Evolutionary conservation across 805 yeast genomes (phyloP).

Genomic region (Tetrapisispora taiwanensis): DNA sequence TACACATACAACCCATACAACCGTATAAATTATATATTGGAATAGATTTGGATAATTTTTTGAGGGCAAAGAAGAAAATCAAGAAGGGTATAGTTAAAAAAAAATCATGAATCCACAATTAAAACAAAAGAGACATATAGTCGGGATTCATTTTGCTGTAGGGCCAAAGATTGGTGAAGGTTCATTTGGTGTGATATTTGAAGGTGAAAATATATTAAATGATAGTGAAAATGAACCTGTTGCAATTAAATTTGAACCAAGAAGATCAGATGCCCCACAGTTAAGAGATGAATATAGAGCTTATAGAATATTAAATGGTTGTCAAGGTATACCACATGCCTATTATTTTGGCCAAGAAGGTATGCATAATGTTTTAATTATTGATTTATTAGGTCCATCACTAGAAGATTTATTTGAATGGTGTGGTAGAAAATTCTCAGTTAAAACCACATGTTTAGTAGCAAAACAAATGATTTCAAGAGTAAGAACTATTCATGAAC

Average conservation of each 20-base stretch:
- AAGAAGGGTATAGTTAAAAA: too few species aligned
- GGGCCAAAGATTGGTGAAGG: slow-evolving; percentile 86
- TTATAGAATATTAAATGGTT: slow-evolving; percentile 57
- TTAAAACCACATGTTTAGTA: slow-evolving; percentile 62
- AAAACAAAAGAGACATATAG: slow-evolving; percentile 27
- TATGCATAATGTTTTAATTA: slow-evolving; percentile 63
- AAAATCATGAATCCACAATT: slow-evolving; percentile 1
- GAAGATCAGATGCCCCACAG: slow-evolving; percentile 77
- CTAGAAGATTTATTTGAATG: slow-evolving; percentile 77
- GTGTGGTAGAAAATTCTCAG: slow-evolving; percentile 70
- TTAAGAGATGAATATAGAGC: slow-evolving; percentile 73
- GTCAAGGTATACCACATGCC: slow-evolving; percentile 71
- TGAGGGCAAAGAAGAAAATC: too few species aligned
- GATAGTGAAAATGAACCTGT: slow-evolving; percentile 33
- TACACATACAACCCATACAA: too few species aligned
- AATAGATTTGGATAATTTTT: too few species aligned
- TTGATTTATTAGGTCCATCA: slow-evolving; percentile 72
- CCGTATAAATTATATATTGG: too few species aligned
- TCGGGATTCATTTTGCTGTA: slow-evolving; percentile 57
- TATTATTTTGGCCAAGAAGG: slow-evolving; percentile 84
- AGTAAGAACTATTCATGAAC: slow-evolving; percentile 65
- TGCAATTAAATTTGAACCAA: slow-evolving; percentile 73
- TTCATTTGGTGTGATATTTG: slow-evolving; percentile 76
- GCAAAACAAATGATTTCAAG: slow-evolving; percentile 71
- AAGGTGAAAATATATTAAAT: slow-evolving; percentile 64